Evolutionary conservation across 2,329 filamentous ascomycete genomes (phyloP), one percentile per base, ranked within the genome.

Genomic region (Tolypocladium capitatum): DNA sequence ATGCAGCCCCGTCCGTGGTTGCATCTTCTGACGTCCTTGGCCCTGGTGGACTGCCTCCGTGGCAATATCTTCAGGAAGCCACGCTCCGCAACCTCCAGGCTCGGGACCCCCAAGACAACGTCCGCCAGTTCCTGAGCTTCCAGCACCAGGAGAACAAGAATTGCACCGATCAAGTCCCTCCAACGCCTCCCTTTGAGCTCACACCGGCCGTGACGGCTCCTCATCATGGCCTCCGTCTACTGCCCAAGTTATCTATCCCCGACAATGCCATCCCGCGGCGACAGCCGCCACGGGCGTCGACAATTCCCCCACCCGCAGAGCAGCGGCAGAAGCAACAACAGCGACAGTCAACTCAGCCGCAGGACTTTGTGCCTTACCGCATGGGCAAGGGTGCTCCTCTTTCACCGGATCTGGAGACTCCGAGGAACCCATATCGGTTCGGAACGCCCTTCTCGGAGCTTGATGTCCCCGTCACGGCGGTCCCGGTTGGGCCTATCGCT

Each of bases 11-110:
- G 10, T 96, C 90, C 1, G 75, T 95, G 10, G 83, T 94, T 46
- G 91, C 90, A 27, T 96, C 91, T 1, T 96, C 90, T 1, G 91
- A 96, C 64, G 76, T 94, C 11, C 75, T 97, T 52, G 90, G 89
- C 2, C 83, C 86, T 6, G 77, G 77, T 33, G 66, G 62, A 43
- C 62, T 81, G 13, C 75, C 83, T 21, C 73, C 81, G 24, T 73
- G 90, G 50, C 75, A 78, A 49, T 78, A 81, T 52, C 76, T 96
- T 34, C 83, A 89, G 57, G 83, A 89, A 62, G 80, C 83, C 44
- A 76, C 74, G 38, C 80, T 95, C 16, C 79, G 81, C 49, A 80
- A 74, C 52, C 62, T 95, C 31, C 75, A 84, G 59, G 71, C 73
- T 18, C 77, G 84, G 46, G 89, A 96, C 60, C 86, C 90, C 6